These are phyloP conservation scores for Phytophthora sansomeana DNA, from an alignment of 352 stramenopile species.

Conservation along the genomic window DNA sequence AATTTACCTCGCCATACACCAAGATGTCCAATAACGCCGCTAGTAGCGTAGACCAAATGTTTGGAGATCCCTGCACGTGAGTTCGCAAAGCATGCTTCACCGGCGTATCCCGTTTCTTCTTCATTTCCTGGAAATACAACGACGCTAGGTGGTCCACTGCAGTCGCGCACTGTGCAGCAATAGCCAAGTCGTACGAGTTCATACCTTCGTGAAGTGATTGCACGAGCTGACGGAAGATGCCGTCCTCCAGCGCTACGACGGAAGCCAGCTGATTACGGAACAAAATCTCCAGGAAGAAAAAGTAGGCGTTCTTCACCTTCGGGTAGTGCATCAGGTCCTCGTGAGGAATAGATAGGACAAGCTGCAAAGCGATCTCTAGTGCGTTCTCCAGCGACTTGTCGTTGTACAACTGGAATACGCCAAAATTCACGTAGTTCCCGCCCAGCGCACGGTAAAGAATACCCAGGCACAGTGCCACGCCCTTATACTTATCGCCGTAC, in stretches of 20 bases:
- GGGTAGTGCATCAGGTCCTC: slow-evolving; percentile 97
- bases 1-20: slow-evolving; percentile 96
- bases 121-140: slow-evolving; percentile 97
- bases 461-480: slow-evolving; percentile 94
- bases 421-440: slow-evolving; percentile 99
- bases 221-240: slow-evolving; percentile 97
- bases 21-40: slow-evolving; percentile 97
- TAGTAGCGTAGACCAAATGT: slow-evolving; percentile 89
- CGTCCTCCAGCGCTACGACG: slow-evolving; percentile 92
- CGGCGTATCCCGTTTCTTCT: slow-evolving; percentile 95
- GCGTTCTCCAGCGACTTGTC: slow-evolving; percentile 95
- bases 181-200: slow-evolving; percentile 92
- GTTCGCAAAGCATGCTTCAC: slow-evolving; percentile 93
- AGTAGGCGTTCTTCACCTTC: slow-evolving; percentile 98
- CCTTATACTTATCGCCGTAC: slow-evolving; percentile 98
- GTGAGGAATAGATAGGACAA: slow-evolving; percentile 95
- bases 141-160: slow-evolving; percentile 95
- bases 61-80: slow-evolving; percentile 93
- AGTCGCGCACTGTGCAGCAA: slow-evolving; percentile 95
- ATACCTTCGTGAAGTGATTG: slow-evolving; percentile 92
- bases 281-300: slow-evolving; percentile 98
- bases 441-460: slow-evolving; percentile 89
- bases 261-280: slow-evolving; percentile 98
- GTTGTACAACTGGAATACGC: slow-evolving; percentile 99
- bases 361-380: slow-evolving; percentile 95